Conservation (phyloP, 2,329 filamentous ascomycete genomes). For the Pestalotiopsis sp. region DNA sequence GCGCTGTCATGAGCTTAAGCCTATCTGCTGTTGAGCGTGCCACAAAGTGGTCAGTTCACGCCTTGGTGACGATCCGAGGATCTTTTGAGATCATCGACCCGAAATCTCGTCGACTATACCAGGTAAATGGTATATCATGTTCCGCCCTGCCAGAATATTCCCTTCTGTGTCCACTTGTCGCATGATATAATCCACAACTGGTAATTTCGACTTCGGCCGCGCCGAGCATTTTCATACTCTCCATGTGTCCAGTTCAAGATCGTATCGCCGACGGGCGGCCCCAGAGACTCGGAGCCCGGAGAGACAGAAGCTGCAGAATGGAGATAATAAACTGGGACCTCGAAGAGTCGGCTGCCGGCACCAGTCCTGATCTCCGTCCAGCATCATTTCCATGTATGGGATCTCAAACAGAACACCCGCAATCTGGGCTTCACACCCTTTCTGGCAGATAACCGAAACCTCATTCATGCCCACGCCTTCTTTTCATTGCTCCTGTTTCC, state of each 20-base stretch:
- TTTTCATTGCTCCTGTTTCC: neutral
- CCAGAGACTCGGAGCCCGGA: neutral
- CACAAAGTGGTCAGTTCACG: conserved; percentile 7
- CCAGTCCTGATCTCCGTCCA: neutral
- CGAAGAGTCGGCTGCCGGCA: neutral
- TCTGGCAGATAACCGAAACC: neutral
- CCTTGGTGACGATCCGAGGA: conserved; percentile 4
- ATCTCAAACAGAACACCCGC: neutral
- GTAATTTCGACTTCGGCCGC: neutral
- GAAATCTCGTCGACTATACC: neutral
- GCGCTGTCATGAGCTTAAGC: conserved; percentile 7
- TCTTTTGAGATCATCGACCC: neutral
- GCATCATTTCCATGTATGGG: neutral
- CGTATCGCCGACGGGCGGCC: neutral
- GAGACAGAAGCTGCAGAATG: neutral
- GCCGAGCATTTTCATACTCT: neutral
- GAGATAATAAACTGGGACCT: neutral
- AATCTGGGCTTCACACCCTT: conserved; percentile 3
- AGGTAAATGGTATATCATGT: neutral
- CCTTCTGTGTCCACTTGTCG: neutral
- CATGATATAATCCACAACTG: neutral
- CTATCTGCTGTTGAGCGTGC: neutral
- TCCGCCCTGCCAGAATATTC: neutral
- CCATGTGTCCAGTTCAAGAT: neutral
- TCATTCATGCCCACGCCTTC: neutral